A percentile compares a stretch with the other conserved stretches of the same genome.
Evolutionary conservation across 805 yeast species (phyloP).

Genomic region (Candida alai): DNA sequence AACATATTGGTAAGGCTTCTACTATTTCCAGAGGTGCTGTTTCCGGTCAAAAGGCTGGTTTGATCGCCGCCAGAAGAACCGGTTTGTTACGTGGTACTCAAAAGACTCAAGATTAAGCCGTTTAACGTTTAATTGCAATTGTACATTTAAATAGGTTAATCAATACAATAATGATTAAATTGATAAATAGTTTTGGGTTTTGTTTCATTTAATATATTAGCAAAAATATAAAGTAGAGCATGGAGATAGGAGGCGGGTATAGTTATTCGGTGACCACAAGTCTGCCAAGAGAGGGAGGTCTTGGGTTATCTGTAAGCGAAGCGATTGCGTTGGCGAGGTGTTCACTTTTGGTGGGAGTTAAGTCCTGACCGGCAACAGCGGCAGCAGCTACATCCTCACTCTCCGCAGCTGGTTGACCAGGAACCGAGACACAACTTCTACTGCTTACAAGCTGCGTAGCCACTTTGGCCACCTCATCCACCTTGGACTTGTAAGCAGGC

Average conservation of each 20-base stretch:
- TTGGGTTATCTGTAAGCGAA: too few species aligned
- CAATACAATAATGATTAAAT: conserved; percentile 11
- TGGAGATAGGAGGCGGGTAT: too few species aligned
- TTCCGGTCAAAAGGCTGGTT: conserved; percentile 39
- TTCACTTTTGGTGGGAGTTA: too few species aligned
- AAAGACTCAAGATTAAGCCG: conserved; percentile 30
- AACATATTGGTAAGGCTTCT: conserved; percentile 35
- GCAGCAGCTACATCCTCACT: neutral
- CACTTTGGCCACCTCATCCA: conserved; percentile 41
- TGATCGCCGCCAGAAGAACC: conserved; percentile 38
- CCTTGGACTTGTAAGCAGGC: conserved; percentile 40
- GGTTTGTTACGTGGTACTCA: conserved; percentile 39
- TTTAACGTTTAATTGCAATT: conserved; percentile 11
- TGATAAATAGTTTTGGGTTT: conserved; percentile 3
- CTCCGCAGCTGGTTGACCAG: too few species aligned
- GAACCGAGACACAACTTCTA: conserved; percentile 3
- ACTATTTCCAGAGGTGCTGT: conserved; percentile 39
- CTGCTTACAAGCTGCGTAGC: conserved; percentile 9
- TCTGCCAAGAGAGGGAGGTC: too few species aligned
- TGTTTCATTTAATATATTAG: conserved; percentile 1
- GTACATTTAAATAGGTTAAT: conserved; percentile 13
- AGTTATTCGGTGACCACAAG: too few species aligned
- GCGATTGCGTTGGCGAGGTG: too few species aligned
- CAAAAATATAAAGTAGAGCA: conserved; percentile 1
- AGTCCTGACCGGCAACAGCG: too few species aligned